Evolutionary conservation across 805 yeast genomes (phyloP), one percentile per base, ranked within the genome.

Genomic region (Zygosaccharomyces kombuchaensis): DNA sequence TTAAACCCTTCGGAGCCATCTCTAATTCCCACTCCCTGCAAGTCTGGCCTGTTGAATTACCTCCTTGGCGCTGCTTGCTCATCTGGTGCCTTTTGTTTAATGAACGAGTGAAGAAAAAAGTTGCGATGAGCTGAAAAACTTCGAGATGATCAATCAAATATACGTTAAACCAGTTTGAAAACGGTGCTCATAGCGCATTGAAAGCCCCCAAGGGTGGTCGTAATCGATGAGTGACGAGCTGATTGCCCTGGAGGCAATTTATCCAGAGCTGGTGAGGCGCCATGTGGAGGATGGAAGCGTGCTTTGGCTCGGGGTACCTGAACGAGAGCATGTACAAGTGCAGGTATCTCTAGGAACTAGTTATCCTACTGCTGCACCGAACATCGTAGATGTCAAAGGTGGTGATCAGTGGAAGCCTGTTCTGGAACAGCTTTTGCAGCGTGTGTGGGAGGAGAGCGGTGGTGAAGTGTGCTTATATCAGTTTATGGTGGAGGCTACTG

Each of bases 211-310:
- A 12, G 27, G 25, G 16, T 19, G 6, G 59, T 59, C 16, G 93
- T 21, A 26, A 22, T 27, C 9, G 13, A 38, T 38, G 41, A 27
- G 34, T 12, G 41, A 87, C 44, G 99, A 91, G 59, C 65, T 87
- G 14, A 81, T 77, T 32, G 91, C 96, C 9, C 80, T 91, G 9
- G 84, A 87, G 45, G 93, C 96, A 3, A 91, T 93, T 9, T 91
- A 80, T 59, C 96, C 96, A 1, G 85, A 74, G 12, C 72, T 79
- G 34, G 61, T 80, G 29, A 64, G 66, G 3, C 55, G 53, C 9
- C 56, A 56, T 27, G 46, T 66, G 21, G 63, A 66, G 19, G 70
- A 68, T 22, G 60, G 57, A 1, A 60, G 68, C 7, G 66, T 77
- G 6, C 75, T 75, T 17, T 48, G 51, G 36, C 69, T 84, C 10